Percentiles rank a stretch among this genome's conserved stretches.
Evolutionary conservation across 2,329 filamentous ascomycete genomes (phyloP).

Genomic region (Fusarium cyanostomum): DNA sequence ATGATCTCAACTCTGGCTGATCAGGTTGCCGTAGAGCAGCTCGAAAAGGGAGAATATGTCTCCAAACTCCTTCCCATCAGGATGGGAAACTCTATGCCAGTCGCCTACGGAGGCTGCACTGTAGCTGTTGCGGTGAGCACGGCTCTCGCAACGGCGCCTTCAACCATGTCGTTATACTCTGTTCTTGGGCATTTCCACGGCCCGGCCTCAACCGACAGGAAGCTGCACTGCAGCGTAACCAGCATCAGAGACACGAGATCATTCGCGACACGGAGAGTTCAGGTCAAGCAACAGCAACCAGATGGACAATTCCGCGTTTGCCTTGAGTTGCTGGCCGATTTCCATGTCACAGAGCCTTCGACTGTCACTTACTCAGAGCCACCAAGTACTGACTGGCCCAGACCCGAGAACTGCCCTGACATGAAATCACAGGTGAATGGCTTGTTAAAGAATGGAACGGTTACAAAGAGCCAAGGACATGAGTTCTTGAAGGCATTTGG

Average conservation of each 20-base stretch:
- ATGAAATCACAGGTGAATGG: conserved; percentile 4
- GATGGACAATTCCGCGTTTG: conserved; percentile 51
- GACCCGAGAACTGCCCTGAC: conserved; percentile 39
- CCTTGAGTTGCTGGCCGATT: conserved; percentile 57
- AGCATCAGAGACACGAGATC: conserved; percentile 55
- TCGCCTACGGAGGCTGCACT: conserved; percentile 58
- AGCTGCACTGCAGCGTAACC: conserved; percentile 50
- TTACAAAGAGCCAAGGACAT: conserved; percentile 37
- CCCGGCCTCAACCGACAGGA: conserved; percentile 53
- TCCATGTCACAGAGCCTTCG: conserved; percentile 53
- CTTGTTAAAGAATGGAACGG: conserved; percentile 37
- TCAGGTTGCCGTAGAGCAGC: conserved; percentile 35
- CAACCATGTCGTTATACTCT: conserved; percentile 55
- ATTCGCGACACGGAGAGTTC: conserved; percentile 58
- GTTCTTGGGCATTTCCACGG: conserved; percentile 58
- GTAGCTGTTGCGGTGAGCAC: conserved; percentile 53
- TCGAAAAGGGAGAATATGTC: conserved; percentile 35
- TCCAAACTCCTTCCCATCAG: conserved; percentile 42
- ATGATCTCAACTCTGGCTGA: conserved; percentile 33
- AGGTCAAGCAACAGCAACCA: conserved; percentile 53
- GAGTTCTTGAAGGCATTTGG: conserved; percentile 44
- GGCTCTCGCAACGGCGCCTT: conserved; percentile 51
- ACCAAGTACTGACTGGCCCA: conserved; percentile 46
- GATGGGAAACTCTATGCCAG: conserved; percentile 47
- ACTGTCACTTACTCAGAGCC: conserved; percentile 51